Evolutionary conservation across 805 yeast genomes (phyloP), one percentile per base, ranked within the genome.

Genomic region (Wickerhamiella alocasiicola): DNA sequence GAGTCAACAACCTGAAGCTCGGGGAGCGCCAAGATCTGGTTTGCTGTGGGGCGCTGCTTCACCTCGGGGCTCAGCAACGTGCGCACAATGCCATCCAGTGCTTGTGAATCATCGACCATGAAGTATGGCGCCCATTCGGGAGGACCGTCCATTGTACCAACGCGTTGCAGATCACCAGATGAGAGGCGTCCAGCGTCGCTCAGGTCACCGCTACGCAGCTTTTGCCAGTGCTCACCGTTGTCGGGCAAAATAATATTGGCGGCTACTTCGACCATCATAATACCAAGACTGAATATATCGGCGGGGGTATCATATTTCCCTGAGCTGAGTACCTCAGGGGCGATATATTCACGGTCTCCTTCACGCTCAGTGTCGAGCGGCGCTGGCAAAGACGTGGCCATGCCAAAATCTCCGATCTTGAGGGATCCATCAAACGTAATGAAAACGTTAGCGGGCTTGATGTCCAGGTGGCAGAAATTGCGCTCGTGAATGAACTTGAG

Each of bases 271-370:
- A 91, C 80, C 66, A 91, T 80, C 48, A 91, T 81, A 44, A 91
- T 66, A 1, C 98, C 98, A 37, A 87, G 70, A n/a, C 95, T 81
- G 57, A 91, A 91, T 3, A 91, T 77, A 57, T 91, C 98, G 0
- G 97, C 97, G 40, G 88, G 85, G 50, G 80, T 82, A 30, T 84
- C 85, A 56, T 91, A 91, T 32, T 72, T 70, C 55, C 83, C 85
- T 33, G 71, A 74, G 25, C 85, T 74, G 41, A 91, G 77, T 18
- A 91, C 77, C 58, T 91, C 98, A 1, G 98, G 98, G 0, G 98
- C 97, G 61, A 91, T 91, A 60, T 91, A 91, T 57, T 88, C 95
- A 40, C 97, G 68, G 60, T 91, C 98, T 20, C 98, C 98, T 62
- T 91, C 98, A 49, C 94, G 72, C 60, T 91, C 98, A 52, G 83